Percentiles rank a stretch among this genome's conserved stretches.
Conservation (phyloP, 345 rosid genomes). For the Atalantia buxifolia region DNA sequence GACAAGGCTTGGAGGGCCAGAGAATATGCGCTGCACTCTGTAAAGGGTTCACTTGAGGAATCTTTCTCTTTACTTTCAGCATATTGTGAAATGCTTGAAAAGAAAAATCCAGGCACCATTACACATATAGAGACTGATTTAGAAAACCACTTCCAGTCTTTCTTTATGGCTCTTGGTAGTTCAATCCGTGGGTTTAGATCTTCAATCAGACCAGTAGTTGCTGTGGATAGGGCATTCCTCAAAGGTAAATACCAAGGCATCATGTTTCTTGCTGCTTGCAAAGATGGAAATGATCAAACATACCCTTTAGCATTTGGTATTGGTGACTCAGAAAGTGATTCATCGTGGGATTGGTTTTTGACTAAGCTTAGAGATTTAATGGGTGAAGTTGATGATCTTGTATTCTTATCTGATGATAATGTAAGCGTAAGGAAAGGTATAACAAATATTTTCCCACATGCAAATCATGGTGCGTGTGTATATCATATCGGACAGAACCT, state of each 20-base stretch:
- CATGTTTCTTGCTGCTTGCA: slow-evolving; percentile 1
- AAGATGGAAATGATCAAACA: slow-evolving; percentile 4
- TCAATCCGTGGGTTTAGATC: slow-evolving; percentile 1
- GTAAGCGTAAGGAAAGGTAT: not conserved
- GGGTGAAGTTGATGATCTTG: not conserved
- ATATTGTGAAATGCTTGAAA: not conserved
- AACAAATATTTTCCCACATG: not conserved
- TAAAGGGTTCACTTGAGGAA: not conserved
- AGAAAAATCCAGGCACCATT: not conserved
- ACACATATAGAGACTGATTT: not conserved
- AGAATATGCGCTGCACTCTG: not conserved
- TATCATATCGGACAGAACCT: not conserved
- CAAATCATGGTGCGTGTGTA: slow-evolving; percentile 5
- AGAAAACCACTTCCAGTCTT: not conserved
- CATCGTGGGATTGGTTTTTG: not conserved
- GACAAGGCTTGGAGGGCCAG: slow-evolving; percentile 7
- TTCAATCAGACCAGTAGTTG: not conserved
- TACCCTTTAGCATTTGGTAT: not conserved
- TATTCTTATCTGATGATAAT: slow-evolving; percentile 3
- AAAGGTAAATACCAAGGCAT: slow-evolving; percentile 1
- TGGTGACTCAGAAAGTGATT: not conserved
- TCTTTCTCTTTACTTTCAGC: slow-evolving; percentile 3
- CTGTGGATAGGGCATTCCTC: slow-evolving; percentile 6
- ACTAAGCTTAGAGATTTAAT: not conserved
- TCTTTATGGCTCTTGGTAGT: slow-evolving; percentile 1